These are phyloP conservation scores for Ensete glaucum DNA, from an alignment of 176 grass and related monocot genomes.

Conservation along the genomic window DNA sequence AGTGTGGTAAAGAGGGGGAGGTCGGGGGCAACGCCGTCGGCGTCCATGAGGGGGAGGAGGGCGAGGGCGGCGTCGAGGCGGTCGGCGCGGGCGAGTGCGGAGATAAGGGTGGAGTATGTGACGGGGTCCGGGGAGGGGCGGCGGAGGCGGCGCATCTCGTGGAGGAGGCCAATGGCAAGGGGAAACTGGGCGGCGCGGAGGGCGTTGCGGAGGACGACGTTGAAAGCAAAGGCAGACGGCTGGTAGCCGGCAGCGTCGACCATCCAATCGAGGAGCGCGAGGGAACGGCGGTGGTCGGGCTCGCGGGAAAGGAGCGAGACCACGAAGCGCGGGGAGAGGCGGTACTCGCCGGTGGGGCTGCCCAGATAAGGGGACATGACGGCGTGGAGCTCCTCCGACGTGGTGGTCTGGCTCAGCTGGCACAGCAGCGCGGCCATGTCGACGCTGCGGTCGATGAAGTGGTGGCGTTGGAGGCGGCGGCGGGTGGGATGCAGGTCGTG, in stretches of 20 bases:
- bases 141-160: constrained; percentile 52
- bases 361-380: constrained; percentile 43
- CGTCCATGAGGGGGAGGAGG: constrained; percentile 72
- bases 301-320: constrained; percentile 79
- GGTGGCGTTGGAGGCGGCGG: constrained; percentile 20
- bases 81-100: constrained; percentile 60
- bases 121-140: constrained; percentile 50
- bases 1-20: constrained; percentile 75
- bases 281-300: constrained; percentile 48
- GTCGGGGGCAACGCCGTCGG: constrained; percentile 51
- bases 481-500: not conserved
- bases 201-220: constrained; percentile 57
- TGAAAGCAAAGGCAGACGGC: constrained; percentile 54
- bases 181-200: constrained; percentile 41
- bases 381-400: constrained; percentile 39
- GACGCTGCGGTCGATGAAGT: constrained; percentile 35
- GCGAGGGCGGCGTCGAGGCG: constrained; percentile 69
- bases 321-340: constrained; percentile 71
- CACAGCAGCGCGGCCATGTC: constrained; percentile 44
- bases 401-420: constrained; percentile 37
- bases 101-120: constrained; percentile 86
- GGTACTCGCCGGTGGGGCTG: constrained; percentile 1
- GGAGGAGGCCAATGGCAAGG: constrained; percentile 71
- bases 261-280: constrained; percentile 73
- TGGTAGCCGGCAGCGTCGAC: constrained; percentile 27